Conservation (phyloP, 768 basidiomycete species). For the Lactarius pseudohatsudake region DNA sequence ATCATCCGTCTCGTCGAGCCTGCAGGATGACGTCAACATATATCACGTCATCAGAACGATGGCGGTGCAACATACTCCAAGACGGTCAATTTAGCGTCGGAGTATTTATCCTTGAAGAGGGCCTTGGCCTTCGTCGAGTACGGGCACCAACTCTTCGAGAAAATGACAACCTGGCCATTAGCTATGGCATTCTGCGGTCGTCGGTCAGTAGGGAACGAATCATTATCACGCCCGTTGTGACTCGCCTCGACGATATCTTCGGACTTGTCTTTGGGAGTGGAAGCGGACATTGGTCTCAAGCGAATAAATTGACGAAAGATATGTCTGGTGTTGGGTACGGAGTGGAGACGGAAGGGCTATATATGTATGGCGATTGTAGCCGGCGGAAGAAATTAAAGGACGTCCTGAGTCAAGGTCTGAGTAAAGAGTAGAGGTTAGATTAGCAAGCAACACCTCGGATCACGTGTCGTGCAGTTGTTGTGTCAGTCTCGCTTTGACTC, state of each 20-base stretch:
- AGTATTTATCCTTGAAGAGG: constrained; percentile 35
- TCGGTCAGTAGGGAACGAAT: background rate
- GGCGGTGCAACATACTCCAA: constrained; percentile 34
- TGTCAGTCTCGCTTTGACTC: background rate
- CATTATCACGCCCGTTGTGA: background rate
- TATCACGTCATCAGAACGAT: background rate
- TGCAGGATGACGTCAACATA: constrained; percentile 30
- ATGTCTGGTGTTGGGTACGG: background rate
- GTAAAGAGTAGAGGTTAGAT: background rate
- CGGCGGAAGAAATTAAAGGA: background rate
- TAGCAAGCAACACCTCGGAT: background rate
- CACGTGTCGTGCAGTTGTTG: background rate
- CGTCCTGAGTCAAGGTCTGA: constrained; percentile 6
- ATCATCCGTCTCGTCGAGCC: constrained; percentile 59
- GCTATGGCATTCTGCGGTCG: constrained; percentile 35
- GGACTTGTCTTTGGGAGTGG: background rate
- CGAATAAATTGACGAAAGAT: background rate
- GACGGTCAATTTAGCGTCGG: constrained; percentile 33
- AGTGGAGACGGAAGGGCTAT: background rate
- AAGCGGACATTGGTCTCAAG: constrained; percentile 12
- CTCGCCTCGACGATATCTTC: constrained; percentile 21
- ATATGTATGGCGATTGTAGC: constrained; percentile 1
- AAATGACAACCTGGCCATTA: constrained; percentile 40
- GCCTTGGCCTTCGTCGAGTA: constrained; percentile 44
- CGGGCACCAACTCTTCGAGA: constrained; percentile 42